Percentiles rank a stretch among this genome's conserved stretches.
Conservation (phyloP, 2,329 filamentous ascomycete species). For the Pyrenochaeta sp. region DNA sequence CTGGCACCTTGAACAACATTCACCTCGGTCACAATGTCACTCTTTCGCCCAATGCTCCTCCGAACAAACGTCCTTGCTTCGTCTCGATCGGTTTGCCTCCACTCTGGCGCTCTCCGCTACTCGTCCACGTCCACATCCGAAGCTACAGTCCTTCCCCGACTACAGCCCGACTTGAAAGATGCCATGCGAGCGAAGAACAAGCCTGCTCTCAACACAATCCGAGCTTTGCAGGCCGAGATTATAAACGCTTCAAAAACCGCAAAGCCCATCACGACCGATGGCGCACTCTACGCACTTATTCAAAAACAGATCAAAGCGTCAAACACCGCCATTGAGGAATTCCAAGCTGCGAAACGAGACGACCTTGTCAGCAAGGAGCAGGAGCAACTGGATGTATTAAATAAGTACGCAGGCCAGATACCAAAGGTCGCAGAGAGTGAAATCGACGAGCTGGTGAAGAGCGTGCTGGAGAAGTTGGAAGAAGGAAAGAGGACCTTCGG, state of each 20-base stretch:
- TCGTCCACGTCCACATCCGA: slow-evolving; percentile 24
- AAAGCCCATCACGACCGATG: slow-evolving; percentile 74
- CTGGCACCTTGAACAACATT: slow-evolving; percentile 11
- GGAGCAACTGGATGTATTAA: slow-evolving; percentile 69
- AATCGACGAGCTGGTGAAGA: slow-evolving; percentile 63
- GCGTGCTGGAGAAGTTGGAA: slow-evolving; percentile 62
- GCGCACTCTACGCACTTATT: slow-evolving; percentile 73
- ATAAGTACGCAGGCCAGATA: slow-evolving; percentile 70
- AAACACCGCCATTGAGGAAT: slow-evolving; percentile 69
- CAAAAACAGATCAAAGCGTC: slow-evolving; percentile 68
- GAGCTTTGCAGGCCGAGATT: slow-evolving; percentile 72
- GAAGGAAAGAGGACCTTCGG: slow-evolving; percentile 63
- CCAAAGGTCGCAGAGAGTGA: slow-evolving; percentile 67
- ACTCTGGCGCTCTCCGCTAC: slow-evolving; percentile 28
- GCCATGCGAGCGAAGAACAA: slow-evolving; percentile 60
- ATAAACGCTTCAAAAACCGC: slow-evolving; percentile 79
- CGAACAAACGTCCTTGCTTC: slow-evolving; percentile 20
- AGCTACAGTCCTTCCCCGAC: slow-evolving; percentile 51
- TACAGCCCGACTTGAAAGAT: slow-evolving; percentile 57
- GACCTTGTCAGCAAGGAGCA: slow-evolving; percentile 78
- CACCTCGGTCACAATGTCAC: slow-evolving; percentile 29
- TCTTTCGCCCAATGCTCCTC: slow-evolving; percentile 31
- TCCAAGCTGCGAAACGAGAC: slow-evolving; percentile 67
- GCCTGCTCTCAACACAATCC: slow-evolving; percentile 72
- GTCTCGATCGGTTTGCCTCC: slow-evolving; percentile 27